Evolutionary conservation across 305 asterid genomes (phyloP).

Genomic region (Fraxinus paxiana): DNA sequence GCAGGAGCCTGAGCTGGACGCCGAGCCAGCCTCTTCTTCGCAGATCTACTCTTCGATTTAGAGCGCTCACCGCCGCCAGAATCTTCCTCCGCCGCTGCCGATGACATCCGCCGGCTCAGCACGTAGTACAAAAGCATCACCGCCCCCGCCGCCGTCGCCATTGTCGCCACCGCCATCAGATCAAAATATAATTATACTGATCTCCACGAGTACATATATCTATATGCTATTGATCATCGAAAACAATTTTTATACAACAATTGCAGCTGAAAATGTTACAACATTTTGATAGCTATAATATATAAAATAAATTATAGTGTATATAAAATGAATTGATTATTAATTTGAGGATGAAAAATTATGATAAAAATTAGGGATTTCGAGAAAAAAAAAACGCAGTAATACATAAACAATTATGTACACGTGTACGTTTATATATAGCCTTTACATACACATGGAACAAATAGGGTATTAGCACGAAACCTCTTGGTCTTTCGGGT

Average conservation of each 20-base stretch:
- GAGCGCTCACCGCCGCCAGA: conserved; percentile 46
- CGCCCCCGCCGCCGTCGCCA: conserved; percentile 86
- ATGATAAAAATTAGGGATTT: not conserved
- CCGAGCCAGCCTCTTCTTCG: conserved; percentile 53
- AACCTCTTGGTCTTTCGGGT: too few relatives aligned
- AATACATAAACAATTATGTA: not conserved
- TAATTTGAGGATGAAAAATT: not conserved
- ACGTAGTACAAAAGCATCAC: conserved; percentile 70
- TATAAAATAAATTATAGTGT: not conserved
- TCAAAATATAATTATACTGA: not conserved
- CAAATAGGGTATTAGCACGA: too few relatives aligned
- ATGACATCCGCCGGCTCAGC: conserved; percentile 48
- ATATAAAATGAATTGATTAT: not conserved
- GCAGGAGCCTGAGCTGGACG: conserved; percentile 94
- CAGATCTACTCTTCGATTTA: conserved; percentile 54
- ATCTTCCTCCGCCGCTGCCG: conserved; percentile 33
- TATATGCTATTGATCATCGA: not conserved
- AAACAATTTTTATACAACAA: not conserved
- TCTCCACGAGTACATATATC: conserved; percentile 16
- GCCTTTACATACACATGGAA: not conserved
- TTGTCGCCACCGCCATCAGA: conserved; percentile 74
- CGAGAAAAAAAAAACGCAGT: not conserved
- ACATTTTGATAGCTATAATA: not conserved
- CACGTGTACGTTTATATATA: not conserved
- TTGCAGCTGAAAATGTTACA: not conserved